Evolutionary conservation across 2,329 filamentous ascomycete species (phyloP), one percentile per base, ranked within the genome.

Genomic region (Botrytis fragariae): DNA sequence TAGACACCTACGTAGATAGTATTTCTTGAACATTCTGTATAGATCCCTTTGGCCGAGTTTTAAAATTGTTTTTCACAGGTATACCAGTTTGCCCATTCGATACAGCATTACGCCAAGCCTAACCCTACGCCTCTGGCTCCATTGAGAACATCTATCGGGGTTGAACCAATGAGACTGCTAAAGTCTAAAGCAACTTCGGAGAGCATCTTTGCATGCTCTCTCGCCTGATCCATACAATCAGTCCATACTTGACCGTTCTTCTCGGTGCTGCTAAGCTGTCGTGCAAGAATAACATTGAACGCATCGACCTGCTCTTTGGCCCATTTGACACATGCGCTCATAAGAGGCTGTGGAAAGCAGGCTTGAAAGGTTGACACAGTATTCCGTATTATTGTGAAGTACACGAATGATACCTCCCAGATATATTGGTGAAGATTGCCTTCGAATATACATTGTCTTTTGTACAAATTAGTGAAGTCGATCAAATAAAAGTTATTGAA

Each of bases 251-350:
- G 87, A 22, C 92, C 91, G n/a, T 88, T 90, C 68, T 86, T 87
- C 74, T 97, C 92, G 3, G 96, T 92, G 80, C 93, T 94, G 83
- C 94, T 97, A 75, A 99, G 85, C 83, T 98, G 96, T 74, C 95
- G 87, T 51, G 88, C 89, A 54, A 99, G 85, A 69, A 96, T 90
- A 63, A 87, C 87, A 79, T 98, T 98, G 85, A 98, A 98, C 2
- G 90, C 90, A 78, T 98, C 95, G 1, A 98, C 90, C 81, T 97
- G 91, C 78, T 96, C 92, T 83, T 98, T 98, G n/a, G 94, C 95
- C 96, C 96, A 99, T 81, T 95, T 97, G 79, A 99, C 95, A 78
- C 94, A 97, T 0, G 95, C 94, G 79, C 94, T 97, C 88, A 96
- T 97, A 85, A 96, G 93, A 22, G 90, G 86, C 39, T 93, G 88